Evolutionary conservation across 202 grass and related monocot genomes (phyloP).

Genomic region (Hordeum pubiflorum): DNA sequence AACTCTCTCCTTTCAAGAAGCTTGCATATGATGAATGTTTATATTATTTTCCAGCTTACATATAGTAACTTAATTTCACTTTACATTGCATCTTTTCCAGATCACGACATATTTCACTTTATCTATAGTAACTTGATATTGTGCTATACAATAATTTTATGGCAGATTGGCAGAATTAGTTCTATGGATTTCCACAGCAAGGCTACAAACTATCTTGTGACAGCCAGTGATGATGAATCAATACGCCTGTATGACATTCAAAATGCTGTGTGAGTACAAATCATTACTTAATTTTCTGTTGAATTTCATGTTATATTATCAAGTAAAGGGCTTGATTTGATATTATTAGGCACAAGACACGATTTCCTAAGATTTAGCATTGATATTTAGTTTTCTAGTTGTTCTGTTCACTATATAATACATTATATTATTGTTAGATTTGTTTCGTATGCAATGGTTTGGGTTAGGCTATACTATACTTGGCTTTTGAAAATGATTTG

Average conservation of each 20-base stretch:
- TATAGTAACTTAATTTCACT: not conserved
- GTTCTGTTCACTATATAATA: not conserved
- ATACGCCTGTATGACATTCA: conserved; percentile 93
- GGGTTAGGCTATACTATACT: not conserved
- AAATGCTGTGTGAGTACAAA: conserved; percentile 65
- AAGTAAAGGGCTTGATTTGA: not conserved
- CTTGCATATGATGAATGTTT: not conserved
- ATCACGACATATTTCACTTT: conserved; percentile 7
- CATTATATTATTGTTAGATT: not conserved
- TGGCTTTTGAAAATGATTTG: not conserved
- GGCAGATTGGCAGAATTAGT: conserved; percentile 91
- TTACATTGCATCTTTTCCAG: conserved; percentile 10
- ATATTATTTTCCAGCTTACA: not conserved
- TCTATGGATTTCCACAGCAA: conserved; percentile 96
- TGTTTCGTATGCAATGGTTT: not conserved
- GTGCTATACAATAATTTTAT: conserved; percentile 20
- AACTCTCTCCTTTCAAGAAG: not conserved
- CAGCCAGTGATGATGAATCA: conserved; percentile 93
- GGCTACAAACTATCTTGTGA: conserved; percentile 75
- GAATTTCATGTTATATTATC: not conserved
- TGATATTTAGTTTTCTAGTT: not conserved
- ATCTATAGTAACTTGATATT: conserved; percentile 3
- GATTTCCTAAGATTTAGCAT: not conserved
- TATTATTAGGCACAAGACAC: not conserved
- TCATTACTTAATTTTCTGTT: not conserved